Percentiles rank a stretch among this genome's conserved stretches.
Evolutionary conservation across 192 early-diverging fungal genomes (phyloP).

Genomic region (Rhizophagus prolifer): DNA sequence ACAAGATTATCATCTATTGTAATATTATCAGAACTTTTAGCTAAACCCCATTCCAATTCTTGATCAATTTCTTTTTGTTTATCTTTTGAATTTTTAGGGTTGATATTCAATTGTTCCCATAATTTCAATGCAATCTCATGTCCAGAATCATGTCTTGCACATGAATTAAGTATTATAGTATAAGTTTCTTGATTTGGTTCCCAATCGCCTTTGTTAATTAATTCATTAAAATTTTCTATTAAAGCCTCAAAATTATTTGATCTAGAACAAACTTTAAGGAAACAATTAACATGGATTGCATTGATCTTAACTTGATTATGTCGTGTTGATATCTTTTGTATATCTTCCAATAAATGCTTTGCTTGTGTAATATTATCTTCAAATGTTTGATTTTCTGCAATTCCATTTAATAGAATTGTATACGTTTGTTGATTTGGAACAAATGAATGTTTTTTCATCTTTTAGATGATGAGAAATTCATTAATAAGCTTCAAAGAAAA

Average conservation of each 20-base stretch:
- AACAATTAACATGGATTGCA: conserved; percentile 34
- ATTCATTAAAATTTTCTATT: conserved; percentile 25
- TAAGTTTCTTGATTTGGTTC: conserved; percentile 38
- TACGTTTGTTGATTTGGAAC: conserved; percentile 36
- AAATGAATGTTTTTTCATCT: conserved; percentile 41
- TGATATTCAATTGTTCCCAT: conserved; percentile 33
- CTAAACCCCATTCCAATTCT: not conserved
- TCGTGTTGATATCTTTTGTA: conserved; percentile 12
- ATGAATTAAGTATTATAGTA: conserved; percentile 36
- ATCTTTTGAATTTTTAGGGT: too few relatives aligned
- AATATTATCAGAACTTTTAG: not conserved
- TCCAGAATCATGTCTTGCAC: conserved; percentile 34
- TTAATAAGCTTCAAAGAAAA: not conserved
- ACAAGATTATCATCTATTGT: conserved; percentile 14
- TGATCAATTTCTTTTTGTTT: not conserved
- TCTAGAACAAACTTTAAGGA: conserved; percentile 41
- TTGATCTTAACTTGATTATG: not conserved
- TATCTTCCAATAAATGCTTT: conserved; percentile 24
- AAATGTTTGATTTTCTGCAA: conserved; percentile 34
- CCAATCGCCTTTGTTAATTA: conserved; percentile 18
- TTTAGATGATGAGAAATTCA: not conserved
- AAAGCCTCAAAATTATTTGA: conserved; percentile 30
- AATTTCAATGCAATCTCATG: conserved; percentile 35
- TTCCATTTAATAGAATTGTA: conserved; percentile 40
- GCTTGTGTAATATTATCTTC: conserved; percentile 36